phyloP scores from a whole-genome alignment of 768 basidiomycete species.

The Chlorophyllum brunneum region DNA sequence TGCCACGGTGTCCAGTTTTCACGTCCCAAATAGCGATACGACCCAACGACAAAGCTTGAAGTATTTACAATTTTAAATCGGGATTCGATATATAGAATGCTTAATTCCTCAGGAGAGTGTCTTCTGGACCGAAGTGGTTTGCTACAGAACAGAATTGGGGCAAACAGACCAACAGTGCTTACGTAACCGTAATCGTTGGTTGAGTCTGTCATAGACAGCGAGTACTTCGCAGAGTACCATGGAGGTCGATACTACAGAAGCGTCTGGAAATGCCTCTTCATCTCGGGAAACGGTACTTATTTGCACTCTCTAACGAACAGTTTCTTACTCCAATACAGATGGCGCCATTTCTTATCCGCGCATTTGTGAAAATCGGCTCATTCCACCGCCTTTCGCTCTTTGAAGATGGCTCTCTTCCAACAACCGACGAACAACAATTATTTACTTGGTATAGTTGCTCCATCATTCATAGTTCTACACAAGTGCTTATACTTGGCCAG shows the following conservation, averaged over 20 bases:
- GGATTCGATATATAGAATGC: no score
- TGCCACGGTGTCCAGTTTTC: no score
- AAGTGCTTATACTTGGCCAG: conserved; percentile 31
- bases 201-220: neutral
- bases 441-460: conserved; percentile 62
- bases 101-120: no score
- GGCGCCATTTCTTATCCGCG: conserved; percentile 75
- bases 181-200: neutral
- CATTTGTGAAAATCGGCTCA: conserved; percentile 78
- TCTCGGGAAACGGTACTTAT: conserved; percentile 54
- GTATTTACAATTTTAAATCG: no score
- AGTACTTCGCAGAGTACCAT: conserved; percentile 11
- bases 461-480: neutral
- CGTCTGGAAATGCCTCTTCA: conserved; percentile 44
- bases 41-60: no score
- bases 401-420: conserved; percentile 73
- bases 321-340: conserved; percentile 40
- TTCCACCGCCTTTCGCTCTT: conserved; percentile 74
- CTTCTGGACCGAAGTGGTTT: no score
- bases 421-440: conserved; percentile 78
- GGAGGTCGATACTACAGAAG: conserved; percentile 23
- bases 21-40: no score
- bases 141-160: no score
- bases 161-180: neutral
- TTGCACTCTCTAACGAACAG: neutral